These are phyloP conservation scores for Luvunga scandens DNA, from an alignment of 345 rosid species.

Conservation along the genomic window DNA sequence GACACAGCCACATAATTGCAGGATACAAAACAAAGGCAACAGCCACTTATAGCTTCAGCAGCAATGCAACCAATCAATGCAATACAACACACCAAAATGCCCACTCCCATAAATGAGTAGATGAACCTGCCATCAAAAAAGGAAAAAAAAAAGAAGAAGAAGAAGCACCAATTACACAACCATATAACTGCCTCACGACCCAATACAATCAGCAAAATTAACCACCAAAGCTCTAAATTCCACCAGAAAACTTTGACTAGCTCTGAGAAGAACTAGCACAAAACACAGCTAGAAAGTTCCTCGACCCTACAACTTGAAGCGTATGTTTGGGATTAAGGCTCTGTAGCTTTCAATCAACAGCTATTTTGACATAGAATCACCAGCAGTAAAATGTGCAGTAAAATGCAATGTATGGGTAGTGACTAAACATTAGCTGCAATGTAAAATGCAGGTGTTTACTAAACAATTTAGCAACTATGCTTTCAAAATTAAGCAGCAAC, in stretches of 20 bases:
- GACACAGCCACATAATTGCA: slow-evolving; percentile 10
- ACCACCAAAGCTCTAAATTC: slow-evolving; percentile 1
- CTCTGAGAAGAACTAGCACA: neutral
- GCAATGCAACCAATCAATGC: slow-evolving; percentile 85
- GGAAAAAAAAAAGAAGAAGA: no score
- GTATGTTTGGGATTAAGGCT: neutral
- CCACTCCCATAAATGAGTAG: slow-evolving; percentile 88
- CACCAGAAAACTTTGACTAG: neutral
- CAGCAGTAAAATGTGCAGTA: neutral
- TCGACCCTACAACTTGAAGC: neutral
- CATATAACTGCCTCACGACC: neutral
- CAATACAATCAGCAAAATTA: neutral
- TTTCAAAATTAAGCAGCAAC: no score
- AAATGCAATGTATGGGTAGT: no score
- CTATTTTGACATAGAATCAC: neutral
- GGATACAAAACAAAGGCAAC: slow-evolving; percentile 99
- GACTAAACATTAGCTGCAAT: no score
- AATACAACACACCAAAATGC: slow-evolving; percentile 64
- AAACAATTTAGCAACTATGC: no score
- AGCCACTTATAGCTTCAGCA: slow-evolving; percentile 79
- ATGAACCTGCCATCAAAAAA: slow-evolving; percentile 74
- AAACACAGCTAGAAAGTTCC: neutral
- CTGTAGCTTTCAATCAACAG: neutral
- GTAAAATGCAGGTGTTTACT: no score
- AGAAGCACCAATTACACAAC: slow-evolving; percentile 15